Evolutionary conservation across 768 basidiomycete genomes (phyloP), one percentile per base, ranked within the genome.

Genomic region (Termitomyces sp.): DNA sequence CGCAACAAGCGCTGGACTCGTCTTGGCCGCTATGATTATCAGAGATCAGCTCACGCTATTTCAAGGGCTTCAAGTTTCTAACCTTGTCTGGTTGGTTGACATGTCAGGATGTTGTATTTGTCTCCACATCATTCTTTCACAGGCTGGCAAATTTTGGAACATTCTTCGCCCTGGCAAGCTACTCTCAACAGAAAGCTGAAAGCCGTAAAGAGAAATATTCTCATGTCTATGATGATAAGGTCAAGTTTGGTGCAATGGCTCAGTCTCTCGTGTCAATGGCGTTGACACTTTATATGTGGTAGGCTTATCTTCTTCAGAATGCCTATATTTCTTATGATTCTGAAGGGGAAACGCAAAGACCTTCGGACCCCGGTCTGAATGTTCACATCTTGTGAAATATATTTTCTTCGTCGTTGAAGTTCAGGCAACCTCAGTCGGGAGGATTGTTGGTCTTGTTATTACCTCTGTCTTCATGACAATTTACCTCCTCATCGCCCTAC

Each of bases 61-160:
- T 52, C 74, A 79, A 64, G 76, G 70, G 6, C 62, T 77, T 50
- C 72, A 74, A 53, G 72, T 76, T 20, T 74, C 72, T 24, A 74
- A 76, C 62, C 63, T 76, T 36, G 74, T 76, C 45, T 78, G 75
- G 74, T 73, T 18, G 9, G 69, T 61, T 18, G 10, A n/a, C 16
- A 32, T 55, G 22, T n/a, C 36, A 40, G 33, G 20, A 43, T 18
- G 5, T 7, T 40, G 7, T 41, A 20, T 41, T 20, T 20, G n/a
- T 20, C n/a, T n/a, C 9, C 0, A 18, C 14, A 10, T 20, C 9
- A 10, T 3, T 18, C 8, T 9, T 41, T 20, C n/a, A 28, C 41
- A 76, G 75, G 75, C 64, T 77, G 24, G 74, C 76, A 5, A 77
- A 77, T 63, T 76, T 77, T 58, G 76, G 74, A 18, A 70, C 68